Evolutionary conservation across 805 yeast genomes (phyloP).

Genomic region (Wickerhamomyces bovis): DNA sequence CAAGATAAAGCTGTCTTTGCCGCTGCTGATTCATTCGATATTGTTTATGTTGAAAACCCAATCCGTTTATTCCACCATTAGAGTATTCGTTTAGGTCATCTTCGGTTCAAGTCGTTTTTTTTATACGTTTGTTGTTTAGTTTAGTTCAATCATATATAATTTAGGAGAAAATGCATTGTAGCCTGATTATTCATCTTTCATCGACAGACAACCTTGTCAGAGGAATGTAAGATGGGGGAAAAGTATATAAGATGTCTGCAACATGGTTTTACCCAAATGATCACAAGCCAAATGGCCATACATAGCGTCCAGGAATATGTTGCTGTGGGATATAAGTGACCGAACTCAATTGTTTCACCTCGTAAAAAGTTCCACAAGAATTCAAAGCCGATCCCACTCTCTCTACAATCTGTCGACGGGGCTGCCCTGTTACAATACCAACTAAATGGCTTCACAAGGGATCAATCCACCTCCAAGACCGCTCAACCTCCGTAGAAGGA

Average conservation of each 20-base stretch:
- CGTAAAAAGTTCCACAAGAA: constrained; percentile 33
- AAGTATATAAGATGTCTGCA: constrained; percentile 62
- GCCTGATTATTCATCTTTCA: not conserved
- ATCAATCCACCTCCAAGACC: constrained; percentile 28
- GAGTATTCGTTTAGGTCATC: not conserved
- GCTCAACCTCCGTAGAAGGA: constrained; percentile 44
- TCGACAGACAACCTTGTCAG: not conserved
- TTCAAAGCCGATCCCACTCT: constrained; percentile 58
- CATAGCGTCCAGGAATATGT: constrained; percentile 99
- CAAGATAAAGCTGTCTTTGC: constrained; percentile 95
- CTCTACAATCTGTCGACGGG: constrained; percentile 97
- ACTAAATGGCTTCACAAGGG: not conserved
- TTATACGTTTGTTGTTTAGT: not conserved
- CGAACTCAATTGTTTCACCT: constrained; percentile 20
- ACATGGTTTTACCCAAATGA: constrained; percentile 99
- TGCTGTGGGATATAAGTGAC: constrained; percentile 61
- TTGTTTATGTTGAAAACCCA: constrained; percentile 95
- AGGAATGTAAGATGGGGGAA: not conserved
- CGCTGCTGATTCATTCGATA: constrained; percentile 87
- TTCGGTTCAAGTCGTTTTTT: not conserved
- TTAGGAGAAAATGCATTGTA: not conserved
- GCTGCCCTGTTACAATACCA: constrained; percentile 68
- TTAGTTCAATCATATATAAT: not conserved
- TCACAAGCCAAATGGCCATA: constrained; percentile 82
- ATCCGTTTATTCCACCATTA: constrained; percentile 97